phyloP scores from a whole-genome alignment of 768 basidiomycete genomes.

The Lactifluus pinguis region DNA sequence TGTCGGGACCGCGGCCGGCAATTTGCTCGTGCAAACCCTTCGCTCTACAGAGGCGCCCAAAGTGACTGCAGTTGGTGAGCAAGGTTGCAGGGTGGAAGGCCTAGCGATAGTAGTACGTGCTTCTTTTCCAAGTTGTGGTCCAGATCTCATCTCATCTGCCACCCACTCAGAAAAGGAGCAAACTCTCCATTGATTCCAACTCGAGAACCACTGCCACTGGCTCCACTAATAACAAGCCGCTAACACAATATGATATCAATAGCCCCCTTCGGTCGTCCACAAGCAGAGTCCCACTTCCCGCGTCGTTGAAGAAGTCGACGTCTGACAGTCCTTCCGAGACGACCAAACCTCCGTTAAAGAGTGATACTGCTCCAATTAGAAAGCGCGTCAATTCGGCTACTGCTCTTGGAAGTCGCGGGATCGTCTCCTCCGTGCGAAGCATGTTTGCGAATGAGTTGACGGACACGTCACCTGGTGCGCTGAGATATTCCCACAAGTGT shows the following conservation, averaged over 20 bases:
- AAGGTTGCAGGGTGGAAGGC: slow-evolving; percentile 38
- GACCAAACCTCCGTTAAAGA: background rate
- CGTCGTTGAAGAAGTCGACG: slow-evolving; percentile 7
- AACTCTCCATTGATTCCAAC: slow-evolving; percentile 22
- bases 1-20: slow-evolving; percentile 55
- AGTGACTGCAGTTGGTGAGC: slow-evolving; percentile 40
- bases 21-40: slow-evolving; percentile 53
- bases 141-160: background rate
- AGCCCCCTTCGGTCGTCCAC: slow-evolving; percentile 9
- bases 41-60: slow-evolving; percentile 60
- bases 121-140: background rate
- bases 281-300: background rate
- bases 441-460: slow-evolving; percentile 9
- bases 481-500: background rate
- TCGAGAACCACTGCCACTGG: slow-evolving; percentile 20
- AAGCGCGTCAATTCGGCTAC: slow-evolving; percentile 19
- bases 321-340: slow-evolving; percentile 1
- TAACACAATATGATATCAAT: slow-evolving; percentile 11
- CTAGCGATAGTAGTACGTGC: slow-evolving; percentile 48
- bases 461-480: background rate
- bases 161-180: slow-evolving; percentile 14
- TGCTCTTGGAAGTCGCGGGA: slow-evolving; percentile 12
- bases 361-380: background rate
- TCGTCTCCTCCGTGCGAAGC: slow-evolving; percentile 14
- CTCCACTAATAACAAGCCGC: slow-evolving; percentile 26